Base-by-base conservation (phyloP, 768 basidiomycete species). In the Trametes cingulata region DNA sequence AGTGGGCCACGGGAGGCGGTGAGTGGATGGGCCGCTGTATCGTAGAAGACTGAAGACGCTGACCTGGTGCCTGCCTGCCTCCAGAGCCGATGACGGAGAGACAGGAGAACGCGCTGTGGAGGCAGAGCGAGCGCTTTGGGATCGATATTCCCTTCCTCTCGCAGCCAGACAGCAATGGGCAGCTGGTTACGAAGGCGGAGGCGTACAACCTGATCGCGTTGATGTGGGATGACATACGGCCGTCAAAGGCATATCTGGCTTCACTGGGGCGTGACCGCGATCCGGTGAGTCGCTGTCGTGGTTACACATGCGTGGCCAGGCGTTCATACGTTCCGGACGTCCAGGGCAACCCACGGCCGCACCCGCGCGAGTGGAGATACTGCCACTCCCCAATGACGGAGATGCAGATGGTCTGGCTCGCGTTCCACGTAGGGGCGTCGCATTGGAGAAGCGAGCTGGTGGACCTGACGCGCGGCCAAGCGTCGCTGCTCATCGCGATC, bases 1-100 rank as follows among this genome's bases (percentile, higher is more conserved):
- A 42, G 14, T 53, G 52, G 52, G 40, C 52, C 5, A 53, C 52
- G 9, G 52, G 52, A 1, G 39, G 52, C 13, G 40, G 52, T 53
- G 13, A 8, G 40, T 35, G 2, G 9, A 6, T 53, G n/a, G n/a
- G n/a, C n/a, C n/a, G n/a, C n/a, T 29, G 39, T 2, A 13, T 14
- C n/a, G n/a, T n/a, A n/a, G n/a, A n/a, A 27, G 6, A 29, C 25
- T 50, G 48, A 8, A 19, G 13, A 10, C 12, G 7, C 48, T 33
- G 4, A 33, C 10, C 33, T 50, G 48, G 2, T 4, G 14, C 7
- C 25, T 9, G 4, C 19, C 20, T 27, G 14, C 20, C 17, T 17
- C 17, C 40, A 53, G 52, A 41, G n/a, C 52, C 40, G 25, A 53
- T 53, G 52, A 53, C 52, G 6, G 24, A 41, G 3, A 29, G 9